Evolutionary conservation across 1,284 basidiomycete genomes (phyloP).

Genomic region (Coniferiporia sulphurascens): DNA sequence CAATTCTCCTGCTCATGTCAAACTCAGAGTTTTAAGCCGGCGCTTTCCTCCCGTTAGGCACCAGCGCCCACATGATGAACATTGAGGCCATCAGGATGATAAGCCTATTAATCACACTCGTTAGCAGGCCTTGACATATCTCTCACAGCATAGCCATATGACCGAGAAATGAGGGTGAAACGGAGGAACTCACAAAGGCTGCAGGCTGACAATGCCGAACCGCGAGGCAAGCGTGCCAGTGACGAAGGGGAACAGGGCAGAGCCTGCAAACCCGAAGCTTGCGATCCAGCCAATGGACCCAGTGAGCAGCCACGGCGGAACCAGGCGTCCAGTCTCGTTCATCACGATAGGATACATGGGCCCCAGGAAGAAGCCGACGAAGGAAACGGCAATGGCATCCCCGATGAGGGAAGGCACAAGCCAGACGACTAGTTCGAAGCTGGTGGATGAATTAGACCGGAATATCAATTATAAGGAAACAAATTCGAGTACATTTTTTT

Average conservation of each 20-base stretch:
- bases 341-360: conserved; percentile 55
- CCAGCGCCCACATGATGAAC: conserved; percentile 38
- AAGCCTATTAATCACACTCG: conserved; percentile 29
- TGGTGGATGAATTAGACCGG: conserved; percentile 17
- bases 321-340: conserved; percentile 41
- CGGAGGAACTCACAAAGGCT: conserved; percentile 45
- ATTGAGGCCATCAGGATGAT: conserved; percentile 42
- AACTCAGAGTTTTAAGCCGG: neutral
- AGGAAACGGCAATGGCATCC: conserved; percentile 46
- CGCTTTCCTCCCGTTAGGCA: conserved; percentile 26
- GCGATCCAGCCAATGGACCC: conserved; percentile 52
- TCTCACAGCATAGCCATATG: neutral
- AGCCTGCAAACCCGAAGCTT: conserved; percentile 25
- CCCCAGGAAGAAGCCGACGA: conserved; percentile 49
- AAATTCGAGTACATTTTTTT: neutral
- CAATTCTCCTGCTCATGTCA: neutral
- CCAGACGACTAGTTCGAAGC: conserved; percentile 57
- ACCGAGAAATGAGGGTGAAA: neutral
- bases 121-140: neutral
- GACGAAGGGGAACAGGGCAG: conserved; percentile 52
- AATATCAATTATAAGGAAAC: neutral
- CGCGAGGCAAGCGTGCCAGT: conserved; percentile 48
- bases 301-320: conserved; percentile 48
- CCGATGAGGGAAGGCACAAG: conserved; percentile 49
- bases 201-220: conserved; percentile 46